phyloP scores from a whole-genome alignment of 148 eudicot genomes.

The Fagopyrum esculentum region DNA sequence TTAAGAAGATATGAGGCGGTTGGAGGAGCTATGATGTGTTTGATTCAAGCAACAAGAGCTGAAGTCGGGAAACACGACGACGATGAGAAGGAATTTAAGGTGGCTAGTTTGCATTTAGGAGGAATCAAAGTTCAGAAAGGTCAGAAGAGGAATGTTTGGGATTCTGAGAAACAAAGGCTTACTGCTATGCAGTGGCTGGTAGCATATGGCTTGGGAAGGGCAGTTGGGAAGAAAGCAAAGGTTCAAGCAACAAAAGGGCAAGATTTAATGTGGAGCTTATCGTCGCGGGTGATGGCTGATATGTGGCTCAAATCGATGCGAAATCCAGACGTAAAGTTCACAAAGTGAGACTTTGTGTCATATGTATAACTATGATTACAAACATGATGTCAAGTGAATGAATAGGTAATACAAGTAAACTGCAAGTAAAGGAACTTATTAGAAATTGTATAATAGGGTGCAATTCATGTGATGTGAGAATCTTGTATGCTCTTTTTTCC shows the following conservation, averaged over 20 bases:
- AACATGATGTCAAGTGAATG: not conserved
- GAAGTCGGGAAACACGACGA: conserved; percentile 18
- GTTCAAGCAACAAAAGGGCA: conserved; percentile 31
- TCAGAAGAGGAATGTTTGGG: conserved; percentile 61
- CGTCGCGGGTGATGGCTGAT: conserved; percentile 81
- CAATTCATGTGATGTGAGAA: not conserved
- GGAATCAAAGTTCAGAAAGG: conserved; percentile 57
- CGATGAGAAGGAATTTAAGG: conserved; percentile 47
- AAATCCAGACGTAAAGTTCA: conserved; percentile 82
- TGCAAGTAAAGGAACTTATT: not conserved
- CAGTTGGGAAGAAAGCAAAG: conserved; percentile 45
- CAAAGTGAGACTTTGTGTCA: conserved; percentile 24
- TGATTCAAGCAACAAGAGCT: conserved; percentile 41
- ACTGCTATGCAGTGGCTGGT: conserved; percentile 93
- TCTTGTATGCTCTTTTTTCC: not conserved
- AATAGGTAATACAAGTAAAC: not conserved
- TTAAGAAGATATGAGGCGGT: conserved; percentile 80
- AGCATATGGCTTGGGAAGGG: conserved; percentile 54
- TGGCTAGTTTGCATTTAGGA: conserved; percentile 62
- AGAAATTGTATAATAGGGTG: not conserved
- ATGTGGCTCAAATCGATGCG: conserved; percentile 94
- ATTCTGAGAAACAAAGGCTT: conserved; percentile 73
- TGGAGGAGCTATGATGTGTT: conserved; percentile 66
- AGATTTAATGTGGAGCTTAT: conserved; percentile 82
- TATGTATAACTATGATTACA: not conserved